phyloP scores from a whole-genome alignment of 768 basidiomycete species.

The Piloderma croceum region DNA sequence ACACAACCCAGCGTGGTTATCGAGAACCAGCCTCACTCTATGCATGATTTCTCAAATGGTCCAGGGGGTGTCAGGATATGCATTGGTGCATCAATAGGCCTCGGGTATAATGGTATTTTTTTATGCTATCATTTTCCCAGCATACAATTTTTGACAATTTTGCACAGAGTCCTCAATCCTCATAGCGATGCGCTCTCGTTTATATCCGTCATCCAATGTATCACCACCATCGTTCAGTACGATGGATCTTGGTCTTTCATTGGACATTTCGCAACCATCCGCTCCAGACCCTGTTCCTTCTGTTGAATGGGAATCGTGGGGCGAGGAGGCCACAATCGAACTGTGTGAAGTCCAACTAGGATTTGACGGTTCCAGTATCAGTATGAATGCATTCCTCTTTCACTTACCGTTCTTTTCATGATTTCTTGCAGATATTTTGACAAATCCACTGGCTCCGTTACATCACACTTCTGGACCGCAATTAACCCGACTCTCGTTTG shows the following conservation, averaged over 20 bases:
- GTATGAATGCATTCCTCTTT: constrained; percentile 28
- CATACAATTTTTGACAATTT: constrained; percentile 3
- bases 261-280: constrained; percentile 25
- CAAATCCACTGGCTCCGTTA: constrained; percentile 44
- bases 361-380: constrained; percentile 38
- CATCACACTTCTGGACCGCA: constrained; percentile 26
- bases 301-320: constrained; percentile 46
- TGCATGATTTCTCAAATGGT: constrained; percentile 27
- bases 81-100: constrained; percentile 51
- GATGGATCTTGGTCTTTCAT: constrained; percentile 38
- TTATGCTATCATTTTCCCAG: constrained; percentile 2
- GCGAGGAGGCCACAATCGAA: constrained; percentile 56
- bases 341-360: constrained; percentile 54
- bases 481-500: constrained; percentile 44
- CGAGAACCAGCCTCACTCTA: constrained; percentile 29
- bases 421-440: constrained; percentile 32
- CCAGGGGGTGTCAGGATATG: constrained; percentile 43
- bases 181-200: constrained; percentile 56
- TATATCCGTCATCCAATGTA: constrained; percentile 34
- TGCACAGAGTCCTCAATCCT: constrained; percentile 48
- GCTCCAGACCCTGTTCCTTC: constrained; percentile 29
- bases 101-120: constrained; percentile 51
- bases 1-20: constrained; percentile 31
- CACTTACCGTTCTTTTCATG: constrained; percentile 4
- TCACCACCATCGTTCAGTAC: constrained; percentile 27